Evolutionary conservation across 2,329 filamentous ascomycete genomes (phyloP).

Genomic region (Xylaria hypoxylon): DNA sequence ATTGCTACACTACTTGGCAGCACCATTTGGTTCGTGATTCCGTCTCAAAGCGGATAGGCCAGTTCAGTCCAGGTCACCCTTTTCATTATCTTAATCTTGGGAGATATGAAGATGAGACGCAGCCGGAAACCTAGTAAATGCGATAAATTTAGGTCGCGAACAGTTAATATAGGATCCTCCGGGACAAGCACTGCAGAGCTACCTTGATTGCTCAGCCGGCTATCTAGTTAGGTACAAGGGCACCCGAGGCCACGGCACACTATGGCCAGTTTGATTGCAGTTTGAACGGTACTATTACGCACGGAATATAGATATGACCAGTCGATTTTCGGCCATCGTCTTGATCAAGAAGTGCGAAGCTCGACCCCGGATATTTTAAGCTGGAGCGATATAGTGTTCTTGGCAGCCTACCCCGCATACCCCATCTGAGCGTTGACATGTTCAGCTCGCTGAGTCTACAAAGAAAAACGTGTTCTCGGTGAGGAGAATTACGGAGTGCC

Average conservation of each 20-base stretch:
- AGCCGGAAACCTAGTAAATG: background rate
- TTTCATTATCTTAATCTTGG: background rate
- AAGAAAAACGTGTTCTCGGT: slow-evolving; percentile 30
- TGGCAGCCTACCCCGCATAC: slow-evolving; percentile 26
- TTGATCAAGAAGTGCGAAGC: slow-evolving; percentile 11
- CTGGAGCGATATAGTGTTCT: slow-evolving; percentile 17
- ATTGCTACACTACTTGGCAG: background rate
- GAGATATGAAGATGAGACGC: background rate
- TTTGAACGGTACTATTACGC: background rate
- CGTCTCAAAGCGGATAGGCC: slow-evolving; percentile 22
- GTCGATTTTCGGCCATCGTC: slow-evolving; percentile 1
- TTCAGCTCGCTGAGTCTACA: slow-evolving; percentile 22
- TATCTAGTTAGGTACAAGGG: slow-evolving; percentile 11
- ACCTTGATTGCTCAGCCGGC: slow-evolving; percentile 13
- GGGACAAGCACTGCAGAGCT: slow-evolving; percentile 8
- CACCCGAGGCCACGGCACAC: slow-evolving; percentile 23
- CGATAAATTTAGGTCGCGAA: background rate
- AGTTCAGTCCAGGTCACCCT: slow-evolving; percentile 9
- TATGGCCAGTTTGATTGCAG: slow-evolving; percentile 14
- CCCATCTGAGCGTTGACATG: slow-evolving; percentile 9
- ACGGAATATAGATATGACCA: background rate
- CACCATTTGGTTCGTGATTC: slow-evolving; percentile 21
- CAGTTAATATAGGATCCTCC: background rate
- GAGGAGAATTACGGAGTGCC: slow-evolving; percentile 21
- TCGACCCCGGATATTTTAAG: slow-evolving; percentile 5